Evolutionary conservation across 352 stramenopile species (phyloP), one percentile per base, ranked within the genome.

Genomic region (Pythium vanterpoolii): DNA sequence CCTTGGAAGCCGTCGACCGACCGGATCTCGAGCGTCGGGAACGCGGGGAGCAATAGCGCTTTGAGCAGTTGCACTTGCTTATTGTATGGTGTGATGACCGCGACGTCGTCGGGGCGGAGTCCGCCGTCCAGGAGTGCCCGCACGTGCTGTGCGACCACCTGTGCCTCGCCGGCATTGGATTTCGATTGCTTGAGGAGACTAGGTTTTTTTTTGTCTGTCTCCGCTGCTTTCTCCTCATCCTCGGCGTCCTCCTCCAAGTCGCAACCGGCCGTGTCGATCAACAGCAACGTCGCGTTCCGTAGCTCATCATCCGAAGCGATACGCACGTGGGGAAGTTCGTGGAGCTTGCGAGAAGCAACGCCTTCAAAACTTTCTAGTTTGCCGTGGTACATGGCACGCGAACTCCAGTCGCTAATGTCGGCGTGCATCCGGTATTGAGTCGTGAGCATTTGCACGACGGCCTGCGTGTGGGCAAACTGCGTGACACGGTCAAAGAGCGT

Each of bases 41-140:
- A 81, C 42, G 56, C 62, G n/a, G 76, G 67, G 0, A 90, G 70
- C 27, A 99, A 70, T 33, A 97, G 54, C 24, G 73, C 82, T 47
- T 96, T 90, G 28, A 99, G 71, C 5, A 95, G 60, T 52, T 98
- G 88, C n/a, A 93, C 84, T 61, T 99, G 97, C 31, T 96, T 98
- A 76, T 99, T 98, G 82, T 99, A 99, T 4, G 97, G 97, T 23
- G 97, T 98, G 69, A 99, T 98, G 21, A 99, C 86, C 19, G 93
- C 96, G 27, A 99, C 83, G 47, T 99, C 89, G 33, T 94, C 74
- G 31, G 86, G 77, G 19, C 69, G 76, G 5, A 99, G 44, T 1
- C 96, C 96, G 42, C 83, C 47, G 3, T 68, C 49, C 6, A 99
- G 53, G 18, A 99, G 73, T 3, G 71, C 74, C 16, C 75, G 65